These are phyloP conservation scores for Alternaria gansuensis DNA, from an alignment of 2,329 filamentous ascomycete genomes.

Conservation along the genomic window DNA sequence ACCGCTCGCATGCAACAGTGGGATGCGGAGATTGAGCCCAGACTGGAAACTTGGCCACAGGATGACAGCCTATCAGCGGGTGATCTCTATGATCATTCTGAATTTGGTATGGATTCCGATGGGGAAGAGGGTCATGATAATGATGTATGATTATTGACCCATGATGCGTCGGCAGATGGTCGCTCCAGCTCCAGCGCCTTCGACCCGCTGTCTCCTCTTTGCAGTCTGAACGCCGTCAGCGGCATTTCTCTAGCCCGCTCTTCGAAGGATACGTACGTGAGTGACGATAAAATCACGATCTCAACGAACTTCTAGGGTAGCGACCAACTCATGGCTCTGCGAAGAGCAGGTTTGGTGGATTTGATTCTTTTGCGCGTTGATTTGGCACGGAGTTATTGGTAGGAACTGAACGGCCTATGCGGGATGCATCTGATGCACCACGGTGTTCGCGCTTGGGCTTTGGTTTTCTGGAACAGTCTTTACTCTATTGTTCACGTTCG, in stretches of 20 bases:
- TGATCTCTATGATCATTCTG: conserved; percentile 48
- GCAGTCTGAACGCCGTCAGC: not conserved
- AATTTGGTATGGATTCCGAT: conserved; percentile 52
- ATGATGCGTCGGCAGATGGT: not conserved
- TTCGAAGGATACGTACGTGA: not conserved
- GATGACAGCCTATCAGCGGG: conserved; percentile 45
- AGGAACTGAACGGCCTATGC: not conserved
- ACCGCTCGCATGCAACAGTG: conserved; percentile 35
- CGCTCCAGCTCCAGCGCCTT: not conserved
- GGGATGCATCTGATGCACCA: not conserved
- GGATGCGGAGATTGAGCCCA: conserved; percentile 35
- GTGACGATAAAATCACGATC: not conserved
- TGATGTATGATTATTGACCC: conserved; percentile 16
- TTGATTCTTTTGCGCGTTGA: not conserved
- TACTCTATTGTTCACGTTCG: conserved; percentile 19
- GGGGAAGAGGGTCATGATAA: conserved; percentile 40
- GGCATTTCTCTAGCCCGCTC: not conserved
- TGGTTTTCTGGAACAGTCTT: not conserved
- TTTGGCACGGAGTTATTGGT: not conserved
- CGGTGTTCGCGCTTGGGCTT: conserved; percentile 8
- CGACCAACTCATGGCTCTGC: not conserved
- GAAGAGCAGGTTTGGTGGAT: not conserved
- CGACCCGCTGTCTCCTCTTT: not conserved
- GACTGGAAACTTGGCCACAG: conserved; percentile 36
- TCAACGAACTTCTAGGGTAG: conserved; percentile 1